Conservation (phyloP, 495 filamentous ascomycete genomes). For the Tuber borchii region DNA sequence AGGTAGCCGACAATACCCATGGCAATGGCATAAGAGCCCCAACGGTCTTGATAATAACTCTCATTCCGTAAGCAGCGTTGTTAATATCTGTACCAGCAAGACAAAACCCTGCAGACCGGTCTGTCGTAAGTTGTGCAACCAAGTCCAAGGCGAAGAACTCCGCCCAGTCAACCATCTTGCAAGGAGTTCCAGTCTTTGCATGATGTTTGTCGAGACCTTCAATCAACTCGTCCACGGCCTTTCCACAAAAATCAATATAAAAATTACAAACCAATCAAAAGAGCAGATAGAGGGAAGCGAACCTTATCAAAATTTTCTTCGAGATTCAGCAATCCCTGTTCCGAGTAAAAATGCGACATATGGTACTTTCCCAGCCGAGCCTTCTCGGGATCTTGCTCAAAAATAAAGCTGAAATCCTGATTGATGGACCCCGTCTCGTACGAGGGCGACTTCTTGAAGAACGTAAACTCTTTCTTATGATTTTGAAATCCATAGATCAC, state of each 20-base stretch:
- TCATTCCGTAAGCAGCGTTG: slow-evolving; percentile 21
- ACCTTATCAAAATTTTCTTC: slow-evolving; percentile 63
- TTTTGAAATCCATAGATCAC: slow-evolving; percentile 76
- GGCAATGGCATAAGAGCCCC: slow-evolving; percentile 31
- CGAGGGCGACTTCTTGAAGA: slow-evolving; percentile 59
- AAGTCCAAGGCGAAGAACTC: slow-evolving; percentile 78
- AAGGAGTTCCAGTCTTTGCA: slow-evolving; percentile 48
- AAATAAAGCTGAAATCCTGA: slow-evolving; percentile 67
- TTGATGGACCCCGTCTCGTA: slow-evolving; percentile 38
- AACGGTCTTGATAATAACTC: slow-evolving; percentile 33
- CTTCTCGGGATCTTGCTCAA: slow-evolving; percentile 35
- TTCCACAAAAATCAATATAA: slow-evolving; percentile 61
- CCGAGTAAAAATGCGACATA: slow-evolving; percentile 67
- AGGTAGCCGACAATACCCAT: slow-evolving; percentile 28
- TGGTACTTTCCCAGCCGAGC: slow-evolving; percentile 38
- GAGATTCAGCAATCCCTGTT: slow-evolving; percentile 64
- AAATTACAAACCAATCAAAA: slow-evolving; percentile 49
- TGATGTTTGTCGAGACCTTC: slow-evolving; percentile 55
- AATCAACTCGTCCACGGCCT: slow-evolving; percentile 66
- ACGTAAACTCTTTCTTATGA: slow-evolving; percentile 45
- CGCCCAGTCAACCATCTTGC: slow-evolving; percentile 66
- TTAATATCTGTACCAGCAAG: slow-evolving; percentile 31
- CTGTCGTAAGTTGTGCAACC: slow-evolving; percentile 21
- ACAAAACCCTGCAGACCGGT: slow-evolving; percentile 32
- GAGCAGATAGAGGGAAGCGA: slow-evolving; percentile 1